Base-by-base conservation (phyloP, 2,329 filamentous ascomycete genomes). In the Microsporum canis region DNA sequence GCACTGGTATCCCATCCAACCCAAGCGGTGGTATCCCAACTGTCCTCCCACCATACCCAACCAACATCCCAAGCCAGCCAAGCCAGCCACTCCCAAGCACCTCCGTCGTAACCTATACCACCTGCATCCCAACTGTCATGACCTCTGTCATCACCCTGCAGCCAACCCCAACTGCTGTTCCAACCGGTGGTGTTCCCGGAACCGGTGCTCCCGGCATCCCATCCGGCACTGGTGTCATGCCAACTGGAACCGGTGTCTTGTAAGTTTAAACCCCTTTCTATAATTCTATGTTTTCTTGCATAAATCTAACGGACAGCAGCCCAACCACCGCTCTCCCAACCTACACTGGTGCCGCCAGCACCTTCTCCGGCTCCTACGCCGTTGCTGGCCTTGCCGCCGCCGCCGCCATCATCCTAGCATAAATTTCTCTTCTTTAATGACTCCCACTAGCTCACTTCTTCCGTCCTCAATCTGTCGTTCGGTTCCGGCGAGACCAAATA, bases 71-170 rank as follows among this genome's bases (percentile, higher is more conserved):
- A 31, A 36, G 14, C 51, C 51, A 14, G 27, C 43, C 49, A 36
- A 27, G n/a, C 38, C 23, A 47, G 23, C 34, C 34, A 12, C n/a
- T 17, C 38, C 62, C 62, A 57, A 64, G 51, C 62, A 65, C 62
- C 63, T 63, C 63, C 43, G 51, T 63, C 43, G 83, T 75, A 2
- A 84, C 73, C 64, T 83, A 84, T 53, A 82, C 74, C 29, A 80
- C 77, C 69, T 84, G 80, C 36, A 71, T 75, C 27, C 64, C 64
- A 60, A 63, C 62, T 43, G 63, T 62, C 59, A 65, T 61, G 36
- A 62, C 60, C 49, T 66, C 64, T 59, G 47, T 58, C 41, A 61
- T 64, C 57, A 61, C 62, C 53, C 49, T 63, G 58, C 47, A 56
- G 58, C 64, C 64, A 49, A 60, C 64, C 23, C 62, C 60, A 56